Base-by-base conservation (phyloP, 495 filamentous ascomycete species). In the Neurospora sp. region DNA sequence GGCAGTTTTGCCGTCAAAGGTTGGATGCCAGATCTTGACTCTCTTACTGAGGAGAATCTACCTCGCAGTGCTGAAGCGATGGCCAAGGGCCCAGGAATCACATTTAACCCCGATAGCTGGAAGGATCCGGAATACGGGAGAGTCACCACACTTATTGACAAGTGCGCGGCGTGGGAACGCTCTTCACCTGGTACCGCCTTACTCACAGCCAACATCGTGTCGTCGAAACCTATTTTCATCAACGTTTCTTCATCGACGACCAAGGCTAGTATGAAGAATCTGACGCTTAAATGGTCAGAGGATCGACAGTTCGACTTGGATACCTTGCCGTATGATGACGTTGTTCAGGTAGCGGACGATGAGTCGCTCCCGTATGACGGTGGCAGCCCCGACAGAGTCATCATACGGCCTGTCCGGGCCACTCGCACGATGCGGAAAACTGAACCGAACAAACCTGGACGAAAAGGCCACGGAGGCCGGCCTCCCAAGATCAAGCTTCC, bases 241-340 rank as follows among this genome's bases (percentile, higher is more conserved):
- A 82, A 83, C 48, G 71, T 83, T 20, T 79, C 77, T 0, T 44
- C 81, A 8, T 72, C 79, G 14, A 39, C 65, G 10, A 69, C 72
- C 9, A 75, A 65, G 31, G 39, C 72, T 0, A 78, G 72, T 39
- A 76, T 74, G 71, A 73, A 76, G 40, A 73, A 79, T 6, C 41
- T 78, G 16, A 69, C 71, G 7, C 69, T 79, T 7, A 77, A 78
- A 53, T 86, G 83, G 83, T 72, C 77, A 4, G 78, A 73, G 4
- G 72, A 76, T 5, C 77, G 74, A 27, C 80, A 84, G 73, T 83
- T 81, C 70, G 80, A 75, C 5, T 72, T 81, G n/a, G 78, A 84
- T 4, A 84, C 81, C n/a, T 71, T 86, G 14, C 82, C 85, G 1
- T 83, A 86, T 42, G 80, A 82, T 35, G 76, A 78, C 3, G 71